Base-by-base conservation (phyloP, 805 yeast species). In the Zygoascus tannicola region DNA sequence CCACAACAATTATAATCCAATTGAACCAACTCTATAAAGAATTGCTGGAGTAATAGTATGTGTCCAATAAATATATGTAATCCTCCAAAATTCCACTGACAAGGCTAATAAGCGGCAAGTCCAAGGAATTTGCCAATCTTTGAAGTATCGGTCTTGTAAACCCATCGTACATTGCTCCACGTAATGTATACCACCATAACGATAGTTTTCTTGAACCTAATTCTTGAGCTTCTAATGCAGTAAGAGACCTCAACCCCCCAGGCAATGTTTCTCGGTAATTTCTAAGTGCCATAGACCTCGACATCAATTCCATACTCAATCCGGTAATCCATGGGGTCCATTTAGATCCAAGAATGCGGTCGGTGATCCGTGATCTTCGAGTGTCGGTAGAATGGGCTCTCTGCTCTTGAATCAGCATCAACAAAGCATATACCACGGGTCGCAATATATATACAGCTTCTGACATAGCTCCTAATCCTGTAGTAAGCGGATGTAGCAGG, bases 281-380 rank as follows among this genome's bases (percentile, higher is more conserved):
- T 14, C 45, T 51, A 8, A 50, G 22, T 20, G 59, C 43, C 20
- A 64, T 46, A 35, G 51, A 52, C 7, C 62, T 53, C 16, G 66
- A 51, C 28, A 53, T 18, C n/a, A 54, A 50, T 44, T 67, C 71
- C 4, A 64, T 40, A 2, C 53, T 51, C 7, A 62, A 22, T 3
- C 71, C 71, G 14, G 56, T 44, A 3, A 62, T 34, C 71, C 71
- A 67, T 2, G 71, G 71, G 12, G 59, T 55, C 71, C 70, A 67
- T 22, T 26, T 22, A 10, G 30, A 15, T 15, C 16, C 16, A 19
- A 37, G 23, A 8, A 26, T 26, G n/a, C n/a, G n/a, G n/a, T n/a
- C n/a, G 30, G 10, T 26, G 12, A 7, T 26, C 10, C 12, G 7
- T n/a, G 20, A 15, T 21, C 23, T 22, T 5, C 35, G n/a, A 7